Base-by-base conservation (phyloP, 805 yeast species). In the Suhomyces sp. region DNA sequence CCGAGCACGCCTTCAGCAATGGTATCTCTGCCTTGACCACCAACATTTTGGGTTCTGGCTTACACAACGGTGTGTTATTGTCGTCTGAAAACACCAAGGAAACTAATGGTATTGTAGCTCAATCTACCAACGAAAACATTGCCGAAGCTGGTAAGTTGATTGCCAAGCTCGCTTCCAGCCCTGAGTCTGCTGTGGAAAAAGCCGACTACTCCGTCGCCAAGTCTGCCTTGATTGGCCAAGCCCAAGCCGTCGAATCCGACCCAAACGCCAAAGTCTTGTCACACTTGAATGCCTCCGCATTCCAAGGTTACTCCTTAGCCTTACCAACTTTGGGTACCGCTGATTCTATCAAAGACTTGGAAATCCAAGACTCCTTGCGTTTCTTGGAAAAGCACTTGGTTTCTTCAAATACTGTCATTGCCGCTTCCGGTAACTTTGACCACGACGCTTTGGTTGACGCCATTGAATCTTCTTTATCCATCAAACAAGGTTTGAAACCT, bases 291-390 rank as follows among this genome's bases (percentile, higher is more conserved):
- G 82, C 92, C 54, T 81, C 92, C 56, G 96, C 96, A 51, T 88
- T 84, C 86, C 96, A 88, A 76, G 89, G 90, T 65, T 84, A 89
- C 64, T 84, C 94, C 27, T 77, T 88, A 59, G 87, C 86, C 50
- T 76, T 88, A 67, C 94, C 96, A 70, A 77, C 81, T 41, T 77
- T 79, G 63, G 96, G 96, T 79, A 87, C 89, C 57, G 60, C 76
- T 35, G 94, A 87, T 56, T 76, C 89, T 46, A 61, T 88, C 44
- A 69, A 76, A 29, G 79, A 78, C 54, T 75, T 88, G 66, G 83
- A 82, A 57, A 56, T 77, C 45, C 70, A 74, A 63, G 96, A 88
- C 71, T 65, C 87, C 53, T 63, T 71, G 54, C 70, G 79, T 53
- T 86, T 84, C 67, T 76, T 81, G 62, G 72, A 74, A 53, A 77